Percentiles rank a stretch among this genome's conserved stretches.
These are phyloP conservation scores for Coccomyxa subellipsoidea DNA, from an alignment of 163 green algal genomes.

Conservation along the genomic window DNA sequence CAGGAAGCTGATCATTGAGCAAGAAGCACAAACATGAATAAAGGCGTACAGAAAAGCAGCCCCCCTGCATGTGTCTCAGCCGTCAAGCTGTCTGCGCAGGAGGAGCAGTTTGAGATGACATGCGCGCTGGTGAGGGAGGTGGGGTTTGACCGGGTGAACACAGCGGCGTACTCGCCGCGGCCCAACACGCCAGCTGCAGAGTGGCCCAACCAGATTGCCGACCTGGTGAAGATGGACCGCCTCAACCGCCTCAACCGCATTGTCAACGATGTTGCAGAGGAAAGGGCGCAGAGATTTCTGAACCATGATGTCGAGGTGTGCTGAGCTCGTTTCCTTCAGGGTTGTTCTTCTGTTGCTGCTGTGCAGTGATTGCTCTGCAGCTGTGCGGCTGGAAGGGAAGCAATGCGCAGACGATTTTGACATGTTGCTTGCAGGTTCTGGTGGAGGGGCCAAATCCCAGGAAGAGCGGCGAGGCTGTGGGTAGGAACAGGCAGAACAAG, in stretches of 20 bases:
- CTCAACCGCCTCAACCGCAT: conserved; percentile 78
- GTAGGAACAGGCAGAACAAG: conserved; percentile 89
- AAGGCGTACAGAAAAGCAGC: too few species aligned
- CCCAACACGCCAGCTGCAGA: conserved; percentile 90
- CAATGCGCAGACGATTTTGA: neutral
- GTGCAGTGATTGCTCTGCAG: neutral
- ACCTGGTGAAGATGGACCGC: conserved; percentile 90
- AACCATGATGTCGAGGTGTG: conserved; percentile 64
- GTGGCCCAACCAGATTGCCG: conserved; percentile 83
- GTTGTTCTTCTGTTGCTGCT: neutral
- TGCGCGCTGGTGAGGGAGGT: conserved; percentile 73
- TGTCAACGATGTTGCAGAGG: conserved; percentile 67
- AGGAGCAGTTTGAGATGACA: conserved; percentile 93
- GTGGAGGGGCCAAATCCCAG: conserved; percentile 81
- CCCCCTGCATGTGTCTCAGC: neutral
- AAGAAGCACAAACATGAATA: too few species aligned
- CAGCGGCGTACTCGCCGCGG: conserved; percentile 89
- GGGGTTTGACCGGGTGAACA: conserved; percentile 95
- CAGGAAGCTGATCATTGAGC: too few species aligned
- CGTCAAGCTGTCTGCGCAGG: conserved; percentile 27
- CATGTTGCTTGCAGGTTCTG: conserved; percentile 46
- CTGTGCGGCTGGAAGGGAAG: neutral
- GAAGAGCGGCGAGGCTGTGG: conserved; percentile 64
- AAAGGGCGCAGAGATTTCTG: conserved; percentile 83
- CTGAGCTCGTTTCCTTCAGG: neutral